Evolutionary conservation across 225 moss, liverwort and hornwort species (phyloP).

Genomic region (Straminergon stramineum): DNA sequence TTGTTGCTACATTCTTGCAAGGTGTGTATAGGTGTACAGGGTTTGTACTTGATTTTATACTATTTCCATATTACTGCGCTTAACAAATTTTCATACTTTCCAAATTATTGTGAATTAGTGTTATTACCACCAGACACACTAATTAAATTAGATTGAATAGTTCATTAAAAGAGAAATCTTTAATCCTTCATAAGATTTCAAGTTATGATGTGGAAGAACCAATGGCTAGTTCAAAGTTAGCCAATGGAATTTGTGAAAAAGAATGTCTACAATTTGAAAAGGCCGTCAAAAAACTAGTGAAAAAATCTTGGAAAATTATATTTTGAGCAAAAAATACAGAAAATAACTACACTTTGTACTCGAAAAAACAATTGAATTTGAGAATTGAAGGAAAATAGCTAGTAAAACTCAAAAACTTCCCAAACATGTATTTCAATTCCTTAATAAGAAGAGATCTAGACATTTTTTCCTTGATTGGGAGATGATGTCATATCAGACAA

Average conservation of each 20-base stretch:
- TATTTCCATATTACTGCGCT: not conserved
- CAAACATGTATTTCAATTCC: not conserved
- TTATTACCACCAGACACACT: not conserved
- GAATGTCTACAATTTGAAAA: too few relatives aligned
- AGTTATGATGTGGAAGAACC: not conserved
- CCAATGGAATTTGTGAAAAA: too few relatives aligned
- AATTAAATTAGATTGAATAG: not conserved
- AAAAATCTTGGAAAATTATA: too few relatives aligned
- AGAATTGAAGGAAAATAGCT: too few relatives aligned
- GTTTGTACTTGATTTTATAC: fast-evolving
- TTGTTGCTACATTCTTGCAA: fast-evolving
- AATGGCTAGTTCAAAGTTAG: too few relatives aligned
- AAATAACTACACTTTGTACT: too few relatives aligned
- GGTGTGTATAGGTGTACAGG: too few relatives aligned
- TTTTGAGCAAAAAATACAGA: too few relatives aligned
- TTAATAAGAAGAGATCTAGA: not conserved
- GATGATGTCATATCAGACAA: not conserved
- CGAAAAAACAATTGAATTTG: too few relatives aligned
- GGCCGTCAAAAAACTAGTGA: too few relatives aligned
- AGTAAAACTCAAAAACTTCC: too few relatives aligned
- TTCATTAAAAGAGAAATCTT: not conserved
- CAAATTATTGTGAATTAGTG: not conserved
- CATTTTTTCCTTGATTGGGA: not conserved
- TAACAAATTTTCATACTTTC: not conserved
- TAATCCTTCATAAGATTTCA: not conserved